A percentile compares a stretch with the other conserved stretches of the same genome.
phyloP scores from a whole-genome alignment of 2,329 filamentous ascomycete genomes.

The Drechslera avenae region DNA sequence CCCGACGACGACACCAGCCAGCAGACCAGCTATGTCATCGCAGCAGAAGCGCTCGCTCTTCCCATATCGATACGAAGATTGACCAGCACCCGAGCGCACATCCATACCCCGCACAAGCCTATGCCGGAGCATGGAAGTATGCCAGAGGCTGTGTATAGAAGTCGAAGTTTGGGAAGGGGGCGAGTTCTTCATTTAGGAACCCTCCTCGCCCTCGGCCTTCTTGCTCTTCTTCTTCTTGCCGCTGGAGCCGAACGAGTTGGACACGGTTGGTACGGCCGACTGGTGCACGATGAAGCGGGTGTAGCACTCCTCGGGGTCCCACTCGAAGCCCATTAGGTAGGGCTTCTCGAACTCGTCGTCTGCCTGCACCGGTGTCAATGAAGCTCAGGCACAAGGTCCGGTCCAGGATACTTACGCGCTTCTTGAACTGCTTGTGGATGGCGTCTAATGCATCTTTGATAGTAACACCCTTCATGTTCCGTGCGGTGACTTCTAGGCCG shows the following conservation, averaged over 20 bases:
- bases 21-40: slow-evolving; percentile 19
- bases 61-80: slow-evolving; percentile 40
- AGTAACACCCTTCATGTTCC: slow-evolving; percentile 92
- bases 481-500: slow-evolving; percentile 83
- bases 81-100: slow-evolving; percentile 33
- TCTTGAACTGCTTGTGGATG: slow-evolving; percentile 96
- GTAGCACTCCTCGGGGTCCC: slow-evolving; percentile 92
- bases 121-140: slow-evolving; percentile 28
- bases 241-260: slow-evolving; percentile 52
- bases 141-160: slow-evolving; percentile 32
- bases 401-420: slow-evolving; percentile 69
- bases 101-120: slow-evolving; percentile 27
- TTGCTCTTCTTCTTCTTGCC: slow-evolving; percentile 50
- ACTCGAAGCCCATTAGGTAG: slow-evolving; percentile 93
- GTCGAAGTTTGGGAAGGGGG: slow-evolving; percentile 44
- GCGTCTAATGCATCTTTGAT: slow-evolving; percentile 96
- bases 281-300: slow-evolving; percentile 86
- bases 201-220: slow-evolving; percentile 35
- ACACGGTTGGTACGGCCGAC: slow-evolving; percentile 61
- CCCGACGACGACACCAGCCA: slow-evolving; percentile 20
- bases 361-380: slow-evolving; percentile 54
- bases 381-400: not conserved
- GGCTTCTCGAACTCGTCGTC: slow-evolving; percentile 90
- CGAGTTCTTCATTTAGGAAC: slow-evolving; percentile 46
- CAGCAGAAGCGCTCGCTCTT: slow-evolving; percentile 41